Conservation (phyloP, 75 land plant species). For the Ceratopteris richardii region DNA sequence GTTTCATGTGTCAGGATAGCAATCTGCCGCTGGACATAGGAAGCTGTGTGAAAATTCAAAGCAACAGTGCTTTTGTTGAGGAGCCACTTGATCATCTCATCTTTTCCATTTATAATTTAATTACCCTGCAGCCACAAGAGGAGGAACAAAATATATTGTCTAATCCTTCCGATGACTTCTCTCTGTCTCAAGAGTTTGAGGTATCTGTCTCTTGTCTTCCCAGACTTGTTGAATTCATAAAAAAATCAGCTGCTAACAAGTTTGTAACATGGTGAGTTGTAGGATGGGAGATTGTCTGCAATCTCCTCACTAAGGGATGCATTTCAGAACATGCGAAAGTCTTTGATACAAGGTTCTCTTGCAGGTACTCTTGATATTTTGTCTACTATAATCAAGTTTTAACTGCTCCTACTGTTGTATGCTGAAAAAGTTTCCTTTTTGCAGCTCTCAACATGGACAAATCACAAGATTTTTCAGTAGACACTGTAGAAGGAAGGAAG, state of each 20-base stretch:
- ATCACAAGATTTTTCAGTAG: constrained; percentile 25
- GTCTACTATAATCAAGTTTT: neutral
- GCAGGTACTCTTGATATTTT: constrained; percentile 37
- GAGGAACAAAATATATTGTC: constrained; percentile 8
- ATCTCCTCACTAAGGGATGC: constrained; percentile 46
- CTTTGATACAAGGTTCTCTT: constrained; percentile 28
- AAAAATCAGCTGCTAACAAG: too few species aligned
- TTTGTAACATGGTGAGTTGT: too few species aligned
- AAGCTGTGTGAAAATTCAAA: constrained; percentile 44
- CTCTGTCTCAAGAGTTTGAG: constrained; percentile 83
- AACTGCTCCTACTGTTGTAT: too few species aligned
- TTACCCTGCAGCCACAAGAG: constrained; percentile 55
- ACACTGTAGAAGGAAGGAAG: constrained; percentile 34
- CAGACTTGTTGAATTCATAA: too few species aligned
- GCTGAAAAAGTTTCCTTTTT: neutral
- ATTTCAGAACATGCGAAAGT: constrained; percentile 43
- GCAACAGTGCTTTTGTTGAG: constrained; percentile 38
- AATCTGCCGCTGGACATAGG: constrained; percentile 31
- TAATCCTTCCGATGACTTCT: constrained; percentile 51
- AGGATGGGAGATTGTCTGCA: constrained; percentile 38
- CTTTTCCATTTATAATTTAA: constrained; percentile 56
- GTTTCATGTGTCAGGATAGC: constrained; percentile 36
- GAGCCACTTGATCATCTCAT: constrained; percentile 81
- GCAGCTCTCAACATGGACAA: constrained; percentile 35
- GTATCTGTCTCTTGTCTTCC: too few species aligned